A percentile compares a stretch with the other conserved stretches of the same genome.
phyloP scores from a whole-genome alignment of 78 protist genomes.

The Dictyostelium capitatum region DNA sequence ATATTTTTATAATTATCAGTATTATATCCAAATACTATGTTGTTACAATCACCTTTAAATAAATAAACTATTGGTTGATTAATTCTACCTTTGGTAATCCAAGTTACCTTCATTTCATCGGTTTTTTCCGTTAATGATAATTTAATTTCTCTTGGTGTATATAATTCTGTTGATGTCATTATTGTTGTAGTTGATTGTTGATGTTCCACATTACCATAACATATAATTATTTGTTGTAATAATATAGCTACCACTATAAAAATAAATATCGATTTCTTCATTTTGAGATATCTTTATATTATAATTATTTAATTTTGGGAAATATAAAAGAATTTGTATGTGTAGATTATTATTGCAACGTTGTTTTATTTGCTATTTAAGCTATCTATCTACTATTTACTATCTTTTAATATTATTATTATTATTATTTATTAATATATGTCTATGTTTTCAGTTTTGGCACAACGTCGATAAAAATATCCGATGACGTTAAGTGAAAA shows the following conservation, averaged over 20 bases:
- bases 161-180: not conserved
- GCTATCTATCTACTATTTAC: too few relatives aligned
- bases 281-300: too few relatives aligned
- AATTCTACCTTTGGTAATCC: constrained; percentile 38
- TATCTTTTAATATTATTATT: too few relatives aligned
- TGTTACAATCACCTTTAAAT: constrained; percentile 37
- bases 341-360: too few relatives aligned
- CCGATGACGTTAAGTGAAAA: too few relatives aligned
- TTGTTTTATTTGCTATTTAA: too few relatives aligned
- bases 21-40: not conserved
- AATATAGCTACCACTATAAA: not conserved
- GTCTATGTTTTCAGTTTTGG: too few relatives aligned
- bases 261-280: not conserved
- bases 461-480: too few relatives aligned
- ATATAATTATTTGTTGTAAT: not conserved
- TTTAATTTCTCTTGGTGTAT: constrained; percentile 29
- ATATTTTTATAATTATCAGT: not conserved
- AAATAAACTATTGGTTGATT: constrained; percentile 38
- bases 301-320: too few relatives aligned
- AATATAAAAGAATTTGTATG: too few relatives aligned
- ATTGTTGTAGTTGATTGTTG: not conserved
- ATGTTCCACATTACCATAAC: not conserved
- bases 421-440: too few relatives aligned
- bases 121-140: constrained; percentile 32
- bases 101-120: constrained; percentile 38